phyloP scores from a whole-genome alignment of 257 asterid genomes.

The Verbena officinalis region DNA sequence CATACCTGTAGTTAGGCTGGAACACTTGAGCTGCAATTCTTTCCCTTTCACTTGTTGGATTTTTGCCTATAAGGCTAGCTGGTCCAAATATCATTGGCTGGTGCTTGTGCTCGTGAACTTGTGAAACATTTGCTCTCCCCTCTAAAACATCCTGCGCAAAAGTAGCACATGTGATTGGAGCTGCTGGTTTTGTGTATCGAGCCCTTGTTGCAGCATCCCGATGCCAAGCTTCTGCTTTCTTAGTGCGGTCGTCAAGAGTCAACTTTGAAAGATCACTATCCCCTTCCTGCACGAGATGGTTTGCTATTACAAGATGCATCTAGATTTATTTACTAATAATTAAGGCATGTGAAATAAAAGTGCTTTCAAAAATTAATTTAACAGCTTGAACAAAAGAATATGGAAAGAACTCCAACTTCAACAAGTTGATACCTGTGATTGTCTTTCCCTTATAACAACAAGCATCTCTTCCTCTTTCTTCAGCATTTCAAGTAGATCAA shows the following conservation, averaged over 20 bases:
- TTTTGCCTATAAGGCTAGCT: conserved; percentile 70
- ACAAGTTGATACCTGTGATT: conserved; percentile 63
- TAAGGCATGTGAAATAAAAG: neutral
- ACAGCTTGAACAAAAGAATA: conserved; percentile 5
- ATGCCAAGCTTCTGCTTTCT: conserved; percentile 92
- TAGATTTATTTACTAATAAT: conserved; percentile 3
- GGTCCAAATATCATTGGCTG: conserved; percentile 97
- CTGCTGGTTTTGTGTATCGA: conserved; percentile 62
- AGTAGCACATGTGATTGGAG: conserved; percentile 96
- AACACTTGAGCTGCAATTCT: conserved; percentile 92
- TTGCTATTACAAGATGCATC: conserved; percentile 15
- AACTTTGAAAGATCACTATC: conserved; percentile 56
- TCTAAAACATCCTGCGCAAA: conserved; percentile 96
- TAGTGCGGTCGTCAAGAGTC: conserved; percentile 75
- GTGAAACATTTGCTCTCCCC: conserved; percentile 76
- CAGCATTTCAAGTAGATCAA: conserved; percentile 93
- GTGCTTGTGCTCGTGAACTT: conserved; percentile 87
- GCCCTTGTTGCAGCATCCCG: conserved; percentile 80
- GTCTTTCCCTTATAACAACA: conserved; percentile 68
- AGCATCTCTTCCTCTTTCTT: conserved; percentile 96
- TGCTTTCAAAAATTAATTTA: neutral
- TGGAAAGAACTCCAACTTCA: conserved; percentile 19
- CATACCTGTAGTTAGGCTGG: conserved; percentile 89
- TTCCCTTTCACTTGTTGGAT: conserved; percentile 88
- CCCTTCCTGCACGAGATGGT: conserved; percentile 58